Percentiles rank a stretch among this genome's conserved stretches.
phyloP scores from a whole-genome alignment of 306 rosid species.

The Morella rubra region DNA sequence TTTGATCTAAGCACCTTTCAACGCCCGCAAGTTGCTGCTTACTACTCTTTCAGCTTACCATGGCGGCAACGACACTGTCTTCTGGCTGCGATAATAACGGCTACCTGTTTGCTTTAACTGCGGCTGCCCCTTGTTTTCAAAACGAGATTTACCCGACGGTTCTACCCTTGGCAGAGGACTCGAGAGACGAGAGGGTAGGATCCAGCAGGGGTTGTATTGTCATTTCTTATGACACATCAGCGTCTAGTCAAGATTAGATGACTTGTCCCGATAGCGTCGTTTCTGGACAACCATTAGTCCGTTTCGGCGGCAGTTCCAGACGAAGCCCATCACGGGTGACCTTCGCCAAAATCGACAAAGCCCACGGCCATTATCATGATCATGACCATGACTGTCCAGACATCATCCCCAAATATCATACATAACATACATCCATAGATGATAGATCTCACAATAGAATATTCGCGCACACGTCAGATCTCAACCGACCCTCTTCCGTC shows the following conservation, averaged over 20 bases:
- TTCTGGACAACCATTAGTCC: slow-evolving; percentile 19
- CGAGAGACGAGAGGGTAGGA: no score
- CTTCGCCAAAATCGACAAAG: neutral
- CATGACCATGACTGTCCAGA: neutral
- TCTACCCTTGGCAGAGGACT: no score
- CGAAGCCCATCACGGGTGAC: slow-evolving; percentile 1
- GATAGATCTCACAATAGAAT: neutral
- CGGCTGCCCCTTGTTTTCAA: no score
- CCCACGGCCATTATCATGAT: neutral
- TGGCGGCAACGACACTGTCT: no score
- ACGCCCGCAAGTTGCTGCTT: no score
- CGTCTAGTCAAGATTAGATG: neutral
- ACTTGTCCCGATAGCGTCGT: neutral
- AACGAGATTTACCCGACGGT: no score
- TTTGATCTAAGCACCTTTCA: no score
- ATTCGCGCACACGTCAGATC: neutral
- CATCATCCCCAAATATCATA: neutral
- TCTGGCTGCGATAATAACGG: no score
- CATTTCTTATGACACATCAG: neutral
- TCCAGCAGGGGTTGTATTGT: neutral
- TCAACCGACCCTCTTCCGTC: slow-evolving; percentile 15
- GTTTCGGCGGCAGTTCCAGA: slow-evolving; percentile 22
- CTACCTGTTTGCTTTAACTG: no score
- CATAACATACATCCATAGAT: slow-evolving; percentile 13
- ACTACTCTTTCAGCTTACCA: no score